A percentile compares a stretch with the other conserved stretches of the same genome.
Conservation (phyloP, 1,139 yeast genomes). For the Geotrichum cucujoidarum region DNA sequence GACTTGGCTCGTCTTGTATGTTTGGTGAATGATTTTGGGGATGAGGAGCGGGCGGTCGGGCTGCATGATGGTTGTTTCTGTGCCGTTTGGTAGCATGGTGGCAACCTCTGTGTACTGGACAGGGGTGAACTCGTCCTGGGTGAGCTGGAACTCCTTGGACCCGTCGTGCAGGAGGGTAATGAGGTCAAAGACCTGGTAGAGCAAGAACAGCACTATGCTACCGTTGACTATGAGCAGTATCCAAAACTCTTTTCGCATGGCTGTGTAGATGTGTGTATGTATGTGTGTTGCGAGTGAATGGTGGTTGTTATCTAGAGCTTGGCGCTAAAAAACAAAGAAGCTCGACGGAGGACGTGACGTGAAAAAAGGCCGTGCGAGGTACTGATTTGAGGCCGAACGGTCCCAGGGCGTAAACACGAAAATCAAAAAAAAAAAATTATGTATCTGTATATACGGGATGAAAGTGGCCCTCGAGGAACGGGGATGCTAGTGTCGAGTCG, state of each 20-base stretch:
- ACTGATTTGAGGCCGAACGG: no score
- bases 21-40: conserved; percentile 90
- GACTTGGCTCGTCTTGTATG: conserved; percentile 70
- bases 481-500: background rate
- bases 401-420: no score
- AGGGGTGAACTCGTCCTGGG: conserved; percentile 50
- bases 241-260: conserved; percentile 31
- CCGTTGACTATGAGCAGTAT: conserved; percentile 31
- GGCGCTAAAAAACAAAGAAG: no score
- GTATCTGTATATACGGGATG: no score
- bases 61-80: background rate
- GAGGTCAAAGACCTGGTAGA: conserved; percentile 66
- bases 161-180: conserved; percentile 73
- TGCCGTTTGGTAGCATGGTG: conserved; percentile 7
- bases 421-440: no score
- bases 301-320: background rate
- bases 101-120: conserved; percentile 22
- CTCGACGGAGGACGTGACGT: no score
- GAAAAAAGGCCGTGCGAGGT: no score
- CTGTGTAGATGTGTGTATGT: background rate
- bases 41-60: conserved; percentile 41
- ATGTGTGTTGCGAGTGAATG: background rate
- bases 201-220: conserved; percentile 47
- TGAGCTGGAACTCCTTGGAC: conserved; percentile 57
- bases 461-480: no score